Percentiles rank a stretch among this genome's conserved stretches.
phyloP scores from a whole-genome alignment of 108 stramenopile genomes.

The Thalassiosira profunda region DNA sequence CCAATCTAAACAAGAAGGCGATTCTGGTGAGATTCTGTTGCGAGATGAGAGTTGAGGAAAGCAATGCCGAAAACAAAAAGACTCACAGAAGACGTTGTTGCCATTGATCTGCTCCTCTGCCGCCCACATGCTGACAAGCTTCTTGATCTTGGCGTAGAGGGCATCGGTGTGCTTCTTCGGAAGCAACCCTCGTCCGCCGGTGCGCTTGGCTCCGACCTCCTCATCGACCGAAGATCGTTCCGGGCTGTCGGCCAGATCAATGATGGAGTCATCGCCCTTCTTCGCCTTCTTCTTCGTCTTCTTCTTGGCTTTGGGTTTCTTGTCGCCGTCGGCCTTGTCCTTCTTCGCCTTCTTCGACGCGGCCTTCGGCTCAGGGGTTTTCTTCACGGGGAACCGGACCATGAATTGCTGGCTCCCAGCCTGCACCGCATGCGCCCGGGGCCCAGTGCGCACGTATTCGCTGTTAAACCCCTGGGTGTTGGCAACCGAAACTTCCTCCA shows the following conservation, averaged over 20 bases:
- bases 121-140: constrained; percentile 73
- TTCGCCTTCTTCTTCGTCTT: constrained; percentile 28
- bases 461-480: constrained; percentile 58
- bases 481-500: constrained; percentile 64
- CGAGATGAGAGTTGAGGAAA: not conserved
- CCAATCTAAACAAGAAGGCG: constrained; percentile 63
- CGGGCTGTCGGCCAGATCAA: constrained; percentile 9
- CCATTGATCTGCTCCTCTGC: constrained; percentile 84
- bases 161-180: constrained; percentile 59
- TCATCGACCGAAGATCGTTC: constrained; percentile 6
- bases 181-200: constrained; percentile 36
- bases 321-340: constrained; percentile 30
- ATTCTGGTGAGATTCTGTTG: not conserved
- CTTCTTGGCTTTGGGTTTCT: constrained; percentile 29
- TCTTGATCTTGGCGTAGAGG: constrained; percentile 66
- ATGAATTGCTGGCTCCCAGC: constrained; percentile 56
- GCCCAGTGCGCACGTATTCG: constrained; percentile 75
- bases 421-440: constrained; percentile 48
- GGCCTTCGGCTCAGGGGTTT: constrained; percentile 29
- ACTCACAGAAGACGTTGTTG: constrained; percentile 79
- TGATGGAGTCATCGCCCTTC: constrained; percentile 6
- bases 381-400: constrained; percentile 67
- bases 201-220: constrained; percentile 20
- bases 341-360: constrained; percentile 36
- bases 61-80: not conserved